Conservation (phyloP, 352 stramenopile species). For the Globisporangium nagaii region DNA sequence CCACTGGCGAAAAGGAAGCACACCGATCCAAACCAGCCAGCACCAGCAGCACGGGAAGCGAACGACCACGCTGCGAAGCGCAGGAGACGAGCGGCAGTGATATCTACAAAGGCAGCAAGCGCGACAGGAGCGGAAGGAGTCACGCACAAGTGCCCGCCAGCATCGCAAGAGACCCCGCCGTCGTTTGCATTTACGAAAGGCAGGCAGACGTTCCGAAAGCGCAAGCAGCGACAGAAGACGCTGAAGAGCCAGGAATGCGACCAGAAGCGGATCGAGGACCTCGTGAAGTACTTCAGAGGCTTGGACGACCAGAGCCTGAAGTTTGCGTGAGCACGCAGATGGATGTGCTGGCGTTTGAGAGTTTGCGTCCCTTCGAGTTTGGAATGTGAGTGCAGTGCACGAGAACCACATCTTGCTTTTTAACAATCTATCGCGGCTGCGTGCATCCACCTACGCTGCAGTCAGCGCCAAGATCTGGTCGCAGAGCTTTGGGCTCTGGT, state of each 20-base stretch:
- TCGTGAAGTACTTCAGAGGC: slow-evolving; percentile 56
- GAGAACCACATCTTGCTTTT: neutral
- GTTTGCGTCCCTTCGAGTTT: too few species aligned
- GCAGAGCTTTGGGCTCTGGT: slow-evolving; percentile 69
- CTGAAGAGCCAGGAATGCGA: slow-evolving; percentile 29
- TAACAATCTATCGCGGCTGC: slow-evolving; percentile 3
- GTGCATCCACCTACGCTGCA: slow-evolving; percentile 10
- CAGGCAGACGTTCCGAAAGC: slow-evolving; percentile 42
- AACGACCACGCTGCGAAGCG: neutral
- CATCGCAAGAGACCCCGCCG: slow-evolving; percentile 38
- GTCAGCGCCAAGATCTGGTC: slow-evolving; percentile 57
- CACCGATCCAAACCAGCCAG: neutral
- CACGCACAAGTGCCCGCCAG: slow-evolving; percentile 3
- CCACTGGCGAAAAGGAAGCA: neutral
- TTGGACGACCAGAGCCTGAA: slow-evolving; percentile 53
- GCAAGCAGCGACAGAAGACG: slow-evolving; percentile 21
- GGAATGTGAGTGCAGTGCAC: neutral
- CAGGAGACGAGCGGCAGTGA: neutral
- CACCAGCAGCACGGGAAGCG: neutral
- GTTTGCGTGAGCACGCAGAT: slow-evolving; percentile 20
- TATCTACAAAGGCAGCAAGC: neutral
- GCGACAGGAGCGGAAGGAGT: neutral
- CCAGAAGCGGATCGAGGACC: slow-evolving; percentile 44
- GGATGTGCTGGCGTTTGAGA: neutral
- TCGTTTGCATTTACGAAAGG: slow-evolving; percentile 40